Evolutionary conservation across 805 yeast species (phyloP).

Genomic region (Kuraishia molischiana): DNA sequence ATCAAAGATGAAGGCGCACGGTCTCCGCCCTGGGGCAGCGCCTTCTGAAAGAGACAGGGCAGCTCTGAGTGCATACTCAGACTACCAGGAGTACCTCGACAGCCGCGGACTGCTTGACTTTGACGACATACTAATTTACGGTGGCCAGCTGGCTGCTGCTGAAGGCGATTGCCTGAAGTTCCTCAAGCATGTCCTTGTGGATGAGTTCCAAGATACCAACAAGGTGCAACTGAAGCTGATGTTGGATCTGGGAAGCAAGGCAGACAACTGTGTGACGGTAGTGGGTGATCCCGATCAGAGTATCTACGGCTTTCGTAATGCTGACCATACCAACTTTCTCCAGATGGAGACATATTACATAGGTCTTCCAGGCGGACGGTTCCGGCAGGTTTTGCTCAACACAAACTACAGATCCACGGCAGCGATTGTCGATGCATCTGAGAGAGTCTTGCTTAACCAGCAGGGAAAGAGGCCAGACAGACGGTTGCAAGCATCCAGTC

Average conservation of each 20-base stretch:
- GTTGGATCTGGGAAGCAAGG: conserved; percentile 27
- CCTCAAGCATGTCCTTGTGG: conserved; percentile 70
- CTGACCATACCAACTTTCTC: conserved; percentile 57
- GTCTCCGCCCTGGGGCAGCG: conserved; percentile 29
- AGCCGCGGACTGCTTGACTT: conserved; percentile 52
- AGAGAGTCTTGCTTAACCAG: conserved; percentile 55
- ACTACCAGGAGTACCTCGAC: conserved; percentile 41
- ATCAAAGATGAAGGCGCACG: conserved; percentile 48
- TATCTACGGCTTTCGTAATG: conserved; percentile 82
- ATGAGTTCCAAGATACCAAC: conserved; percentile 93
- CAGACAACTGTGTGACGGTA: conserved; percentile 57
- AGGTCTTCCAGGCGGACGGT: conserved; percentile 4
- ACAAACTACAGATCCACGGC: conserved; percentile 79
- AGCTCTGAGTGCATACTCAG: conserved; percentile 24
- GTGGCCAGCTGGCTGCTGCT: conserved; percentile 36
- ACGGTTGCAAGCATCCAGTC: conserved; percentile 35
- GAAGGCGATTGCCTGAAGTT: conserved; percentile 31
- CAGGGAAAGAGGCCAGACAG: conserved; percentile 30
- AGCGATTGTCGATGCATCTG: conserved; percentile 56
- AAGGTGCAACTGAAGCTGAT: conserved; percentile 64
- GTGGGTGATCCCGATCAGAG: conserved; percentile 98
- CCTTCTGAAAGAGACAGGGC: not conserved
- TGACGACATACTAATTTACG: conserved; percentile 65
- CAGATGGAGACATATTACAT: conserved; percentile 34
- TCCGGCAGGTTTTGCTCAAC: conserved; percentile 34